A percentile compares a stretch with the other conserved stretches of the same genome.
Conservation (phyloP, 345 rosid genomes). For the Punica granatum region DNA sequence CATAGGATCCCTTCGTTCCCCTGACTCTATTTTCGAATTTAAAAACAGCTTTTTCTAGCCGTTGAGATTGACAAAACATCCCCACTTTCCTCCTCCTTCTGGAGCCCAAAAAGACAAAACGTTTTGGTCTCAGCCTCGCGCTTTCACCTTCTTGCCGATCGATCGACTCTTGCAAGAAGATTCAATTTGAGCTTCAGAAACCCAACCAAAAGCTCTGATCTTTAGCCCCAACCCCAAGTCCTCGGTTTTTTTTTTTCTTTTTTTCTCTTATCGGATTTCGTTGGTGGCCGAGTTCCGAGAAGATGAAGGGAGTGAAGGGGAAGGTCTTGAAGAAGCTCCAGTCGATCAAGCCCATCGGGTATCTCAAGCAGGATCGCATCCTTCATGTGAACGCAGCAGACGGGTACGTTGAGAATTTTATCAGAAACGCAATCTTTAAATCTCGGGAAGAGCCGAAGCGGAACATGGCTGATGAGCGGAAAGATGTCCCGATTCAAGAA, state of each 20-base stretch:
- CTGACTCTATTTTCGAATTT: slow-evolving; percentile 15
- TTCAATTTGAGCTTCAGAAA: slow-evolving; percentile 5
- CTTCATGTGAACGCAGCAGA: slow-evolving; percentile 52
- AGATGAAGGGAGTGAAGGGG: slow-evolving; percentile 74
- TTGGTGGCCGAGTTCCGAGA: neutral
- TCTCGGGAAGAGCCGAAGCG: slow-evolving; percentile 25
- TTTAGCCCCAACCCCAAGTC: neutral
- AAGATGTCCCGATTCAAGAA: slow-evolving; percentile 12
- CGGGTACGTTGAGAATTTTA: slow-evolving; percentile 35
- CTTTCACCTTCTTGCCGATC: neutral
- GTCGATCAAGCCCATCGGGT: slow-evolving; percentile 44
- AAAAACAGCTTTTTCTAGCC: slow-evolving; percentile 58
- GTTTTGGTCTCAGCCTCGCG: neutral
- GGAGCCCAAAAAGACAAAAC: neutral
- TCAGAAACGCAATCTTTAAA: slow-evolving; percentile 21
- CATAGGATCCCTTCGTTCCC: slow-evolving; percentile 8
- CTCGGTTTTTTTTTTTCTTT: too few species aligned
- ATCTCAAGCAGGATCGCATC: slow-evolving; percentile 59
- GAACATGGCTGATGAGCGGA: slow-evolving; percentile 6
- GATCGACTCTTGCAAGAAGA: too few species aligned
- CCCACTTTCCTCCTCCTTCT: slow-evolving; percentile 7
- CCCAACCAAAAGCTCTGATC: neutral
- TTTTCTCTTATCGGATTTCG: neutral
- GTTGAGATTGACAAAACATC: slow-evolving; percentile 31
- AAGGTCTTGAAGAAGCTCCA: slow-evolving; percentile 61